Percentiles rank a stretch among this genome's conserved stretches.
phyloP scores from a whole-genome alignment of 2,329 filamentous ascomycete genomes.

The Aureobasidium sp. region DNA sequence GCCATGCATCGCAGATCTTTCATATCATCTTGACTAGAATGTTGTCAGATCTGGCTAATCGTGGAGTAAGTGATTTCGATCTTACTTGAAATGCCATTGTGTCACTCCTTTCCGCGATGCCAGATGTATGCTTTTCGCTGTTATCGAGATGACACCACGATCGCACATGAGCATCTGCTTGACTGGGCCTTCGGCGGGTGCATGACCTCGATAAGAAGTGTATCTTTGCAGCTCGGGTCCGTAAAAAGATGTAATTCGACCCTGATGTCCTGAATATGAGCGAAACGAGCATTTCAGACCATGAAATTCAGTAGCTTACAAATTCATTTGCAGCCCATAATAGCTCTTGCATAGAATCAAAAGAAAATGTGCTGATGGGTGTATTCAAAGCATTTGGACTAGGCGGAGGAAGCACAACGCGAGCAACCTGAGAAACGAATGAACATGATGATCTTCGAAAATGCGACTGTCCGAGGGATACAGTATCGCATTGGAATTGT shows the following conservation, averaged over 20 bases:
- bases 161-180: conserved; percentile 94
- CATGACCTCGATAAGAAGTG: conserved; percentile 88
- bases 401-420: conserved; percentile 83
- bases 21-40: conserved; percentile 76
- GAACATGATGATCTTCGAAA: conserved; percentile 9
- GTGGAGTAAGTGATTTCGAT: not conserved
- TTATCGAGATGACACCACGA: conserved; percentile 88
- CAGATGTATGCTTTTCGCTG: conserved; percentile 87
- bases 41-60: not conserved
- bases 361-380: conserved; percentile 82
- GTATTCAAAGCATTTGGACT: conserved; percentile 72
- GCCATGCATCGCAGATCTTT: conserved; percentile 93
- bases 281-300: not conserved
- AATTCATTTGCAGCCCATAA: conserved; percentile 95
- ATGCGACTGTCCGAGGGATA: conserved; percentile 7
- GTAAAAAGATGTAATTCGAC: conserved; percentile 89
- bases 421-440: conserved; percentile 68
- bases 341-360: conserved; percentile 90
- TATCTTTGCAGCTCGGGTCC: conserved; percentile 88
- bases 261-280: conserved; percentile 57
- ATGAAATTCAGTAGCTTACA: conserved; percentile 59
- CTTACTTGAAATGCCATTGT: conserved; percentile 88
- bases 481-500: conserved; percentile 2
- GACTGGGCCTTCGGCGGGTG: conserved; percentile 74
- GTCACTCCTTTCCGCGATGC: conserved; percentile 83